These are phyloP conservation scores for Globisporangium heterothallicum DNA, from an alignment of 352 stramenopile species.

Conservation along the genomic window DNA sequence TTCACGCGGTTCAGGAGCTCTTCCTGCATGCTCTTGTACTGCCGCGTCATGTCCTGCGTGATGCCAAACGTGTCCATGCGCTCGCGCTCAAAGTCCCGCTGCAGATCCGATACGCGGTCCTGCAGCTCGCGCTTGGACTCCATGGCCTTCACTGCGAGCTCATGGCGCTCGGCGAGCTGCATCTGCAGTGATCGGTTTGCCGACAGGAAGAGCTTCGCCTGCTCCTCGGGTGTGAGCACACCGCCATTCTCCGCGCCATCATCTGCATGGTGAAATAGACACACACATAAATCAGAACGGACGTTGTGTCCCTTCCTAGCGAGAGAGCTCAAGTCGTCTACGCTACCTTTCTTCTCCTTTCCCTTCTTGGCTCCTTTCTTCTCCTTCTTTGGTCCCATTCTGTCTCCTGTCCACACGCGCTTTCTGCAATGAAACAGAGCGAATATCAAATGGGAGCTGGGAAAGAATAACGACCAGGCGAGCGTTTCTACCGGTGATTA, in stretches of 20 bases:
- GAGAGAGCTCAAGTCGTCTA: no score
- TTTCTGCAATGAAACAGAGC: background rate
- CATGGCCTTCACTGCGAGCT: slow-evolving; percentile 81
- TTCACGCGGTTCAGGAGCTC: slow-evolving; percentile 86
- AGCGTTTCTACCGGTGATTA: slow-evolving; percentile 1
- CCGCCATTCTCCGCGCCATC: slow-evolving; percentile 68
- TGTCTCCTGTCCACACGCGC: background rate
- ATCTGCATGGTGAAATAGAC: slow-evolving; percentile 23
- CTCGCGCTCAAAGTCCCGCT: slow-evolving; percentile 85
- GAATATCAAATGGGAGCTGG: background rate
- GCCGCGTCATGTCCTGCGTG: slow-evolving; percentile 93
- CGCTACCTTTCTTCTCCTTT: slow-evolving; percentile 69
- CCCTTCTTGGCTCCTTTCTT: slow-evolving; percentile 63
- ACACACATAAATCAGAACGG: background rate
- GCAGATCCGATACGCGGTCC: slow-evolving; percentile 70
- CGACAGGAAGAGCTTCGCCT: slow-evolving; percentile 81
- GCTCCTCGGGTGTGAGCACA: slow-evolving; percentile 71
- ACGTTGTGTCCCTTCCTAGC: no score
- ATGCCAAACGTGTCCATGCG: slow-evolving; percentile 89
- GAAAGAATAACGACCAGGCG: slow-evolving; percentile 1
- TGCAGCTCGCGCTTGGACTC: slow-evolving; percentile 87
- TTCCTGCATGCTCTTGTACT: slow-evolving; percentile 97
- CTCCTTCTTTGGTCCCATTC: slow-evolving; percentile 65
- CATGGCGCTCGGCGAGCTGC: slow-evolving; percentile 83
- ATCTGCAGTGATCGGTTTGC: slow-evolving; percentile 85